phyloP scores from a whole-genome alignment of 2,329 filamentous ascomycete genomes.

The Colletotrichum magnum region DNA sequence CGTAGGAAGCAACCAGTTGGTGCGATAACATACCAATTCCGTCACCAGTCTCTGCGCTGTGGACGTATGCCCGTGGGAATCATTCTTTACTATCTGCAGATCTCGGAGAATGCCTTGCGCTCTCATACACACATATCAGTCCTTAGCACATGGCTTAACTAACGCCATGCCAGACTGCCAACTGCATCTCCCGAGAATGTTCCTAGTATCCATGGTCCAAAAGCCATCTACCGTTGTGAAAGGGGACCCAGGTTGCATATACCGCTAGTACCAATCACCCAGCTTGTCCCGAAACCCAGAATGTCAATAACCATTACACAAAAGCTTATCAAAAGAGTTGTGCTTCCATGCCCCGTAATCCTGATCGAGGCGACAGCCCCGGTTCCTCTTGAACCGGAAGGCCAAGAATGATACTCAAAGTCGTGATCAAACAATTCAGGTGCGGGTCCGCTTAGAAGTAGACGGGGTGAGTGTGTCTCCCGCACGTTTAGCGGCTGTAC shows the following conservation, averaged over 20 bases:
- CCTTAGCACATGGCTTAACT: constrained; percentile 28
- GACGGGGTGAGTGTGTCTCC: constrained; percentile 45
- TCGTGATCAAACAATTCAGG: constrained; percentile 41
- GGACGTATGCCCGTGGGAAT: constrained; percentile 1
- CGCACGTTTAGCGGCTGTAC: constrained; percentile 21
- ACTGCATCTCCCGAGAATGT: constrained; percentile 8
- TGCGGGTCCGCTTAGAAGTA: constrained; percentile 54
- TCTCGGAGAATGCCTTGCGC: constrained; percentile 9
- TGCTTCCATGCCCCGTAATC: constrained; percentile 18
- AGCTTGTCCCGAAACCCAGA: constrained; percentile 22
- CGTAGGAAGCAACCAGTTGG: neutral
- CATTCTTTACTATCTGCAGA: constrained; percentile 32
- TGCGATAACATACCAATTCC: no score
- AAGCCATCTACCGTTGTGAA: constrained; percentile 22
- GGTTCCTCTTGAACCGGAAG: neutral
- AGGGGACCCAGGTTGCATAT: constrained; percentile 5
- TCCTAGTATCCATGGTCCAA: constrained; percentile 6
- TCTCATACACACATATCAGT: constrained; percentile 19
- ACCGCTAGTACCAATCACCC: constrained; percentile 4
- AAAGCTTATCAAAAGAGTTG: constrained; percentile 38
- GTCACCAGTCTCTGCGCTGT: neutral
- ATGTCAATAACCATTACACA: constrained; percentile 39
- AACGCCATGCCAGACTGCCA: constrained; percentile 14
- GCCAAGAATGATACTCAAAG: constrained; percentile 32
- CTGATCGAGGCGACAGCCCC: constrained; percentile 21